A percentile compares a stretch with the other conserved stretches of the same genome.
Evolutionary conservation across 129 eudicot genomes (phyloP).

Genomic region (Escallonia herrerae): DNA sequence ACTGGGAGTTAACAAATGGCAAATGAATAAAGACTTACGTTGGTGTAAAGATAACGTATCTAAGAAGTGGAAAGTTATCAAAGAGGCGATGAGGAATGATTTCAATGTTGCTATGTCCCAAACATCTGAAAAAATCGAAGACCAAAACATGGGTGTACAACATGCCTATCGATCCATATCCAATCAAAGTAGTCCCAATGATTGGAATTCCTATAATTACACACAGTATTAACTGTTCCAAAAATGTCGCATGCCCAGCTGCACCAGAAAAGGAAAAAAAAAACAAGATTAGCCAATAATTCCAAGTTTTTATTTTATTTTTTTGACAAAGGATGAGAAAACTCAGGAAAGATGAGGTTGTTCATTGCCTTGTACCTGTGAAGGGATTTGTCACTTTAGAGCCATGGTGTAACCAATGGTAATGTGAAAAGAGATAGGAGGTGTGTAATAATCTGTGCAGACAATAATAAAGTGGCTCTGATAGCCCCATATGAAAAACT

Average conservation of each 20-base stretch:
- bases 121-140: constrained; percentile 70
- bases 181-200: constrained; percentile 45
- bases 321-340: no score
- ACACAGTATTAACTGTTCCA: constrained; percentile 74
- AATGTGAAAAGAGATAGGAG: constrained; percentile 30
- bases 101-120: constrained; percentile 75
- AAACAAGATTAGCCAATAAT: neutral
- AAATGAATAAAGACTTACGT: constrained; percentile 34
- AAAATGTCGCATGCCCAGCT: constrained; percentile 72
- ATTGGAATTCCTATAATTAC: constrained; percentile 52
- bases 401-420: constrained; percentile 80
- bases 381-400: constrained; percentile 58
- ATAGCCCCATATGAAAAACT: constrained; percentile 46
- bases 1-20: neutral
- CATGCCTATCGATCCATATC: constrained; percentile 63
- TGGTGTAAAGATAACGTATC: constrained; percentile 49
- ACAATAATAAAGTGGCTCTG: constrained; percentile 75
- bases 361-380: constrained; percentile 8
- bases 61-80: constrained; percentile 37
- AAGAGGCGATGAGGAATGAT: constrained; percentile 44
- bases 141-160: constrained; percentile 47
- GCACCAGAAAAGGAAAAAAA: constrained; percentile 23
- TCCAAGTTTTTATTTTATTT: neutral
- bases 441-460: constrained; percentile 58
- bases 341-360: no score